phyloP scores from a whole-genome alignment of 768 basidiomycete genomes.

The Exidia glandulosa region DNA sequence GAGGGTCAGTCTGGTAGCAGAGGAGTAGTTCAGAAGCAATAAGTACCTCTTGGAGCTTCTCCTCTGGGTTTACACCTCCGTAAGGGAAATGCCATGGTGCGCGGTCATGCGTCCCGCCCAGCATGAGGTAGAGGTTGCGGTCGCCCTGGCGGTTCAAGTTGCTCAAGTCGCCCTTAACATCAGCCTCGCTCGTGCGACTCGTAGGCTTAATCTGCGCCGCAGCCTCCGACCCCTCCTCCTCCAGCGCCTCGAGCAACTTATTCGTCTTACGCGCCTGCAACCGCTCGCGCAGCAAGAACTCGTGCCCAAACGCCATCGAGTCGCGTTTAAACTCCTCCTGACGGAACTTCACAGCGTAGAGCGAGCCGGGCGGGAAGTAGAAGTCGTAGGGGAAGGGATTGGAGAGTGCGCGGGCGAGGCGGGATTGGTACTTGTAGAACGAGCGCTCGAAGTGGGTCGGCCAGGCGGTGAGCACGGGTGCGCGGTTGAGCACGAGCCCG shows the following conservation, averaged over 20 bases:
- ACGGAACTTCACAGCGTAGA: constrained; percentile 71
- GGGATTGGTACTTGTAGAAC: constrained; percentile 74
- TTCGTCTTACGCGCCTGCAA: constrained; percentile 32
- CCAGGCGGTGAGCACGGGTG: constrained; percentile 62
- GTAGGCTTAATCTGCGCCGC: constrained; percentile 23
- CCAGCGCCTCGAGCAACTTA: constrained; percentile 1
- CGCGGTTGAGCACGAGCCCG: constrained; percentile 66
- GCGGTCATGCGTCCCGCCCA: constrained; percentile 41
- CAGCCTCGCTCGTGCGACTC: constrained; percentile 51
- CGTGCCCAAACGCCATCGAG: constrained; percentile 58
- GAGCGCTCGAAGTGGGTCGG: constrained; percentile 66
- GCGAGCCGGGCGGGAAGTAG: constrained; percentile 88
- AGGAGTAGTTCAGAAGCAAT: background rate
- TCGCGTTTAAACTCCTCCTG: constrained; percentile 67
- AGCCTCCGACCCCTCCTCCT: constrained; percentile 47
- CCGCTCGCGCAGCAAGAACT: constrained; percentile 45
- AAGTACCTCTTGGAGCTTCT: constrained; percentile 65
- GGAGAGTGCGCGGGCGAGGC: constrained; percentile 73
- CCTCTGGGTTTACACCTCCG: constrained; percentile 46
- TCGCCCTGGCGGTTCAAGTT: constrained; percentile 75
- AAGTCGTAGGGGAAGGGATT: constrained; percentile 84
- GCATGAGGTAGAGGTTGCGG: constrained; percentile 80
- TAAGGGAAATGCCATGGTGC: constrained; percentile 76
- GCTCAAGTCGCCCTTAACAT: constrained; percentile 47
- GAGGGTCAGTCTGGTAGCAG: too few relatives aligned